Base-by-base conservation (phyloP, 495 filamentous ascomycete species). In the Aspergillus sclerotioniger region DNA sequence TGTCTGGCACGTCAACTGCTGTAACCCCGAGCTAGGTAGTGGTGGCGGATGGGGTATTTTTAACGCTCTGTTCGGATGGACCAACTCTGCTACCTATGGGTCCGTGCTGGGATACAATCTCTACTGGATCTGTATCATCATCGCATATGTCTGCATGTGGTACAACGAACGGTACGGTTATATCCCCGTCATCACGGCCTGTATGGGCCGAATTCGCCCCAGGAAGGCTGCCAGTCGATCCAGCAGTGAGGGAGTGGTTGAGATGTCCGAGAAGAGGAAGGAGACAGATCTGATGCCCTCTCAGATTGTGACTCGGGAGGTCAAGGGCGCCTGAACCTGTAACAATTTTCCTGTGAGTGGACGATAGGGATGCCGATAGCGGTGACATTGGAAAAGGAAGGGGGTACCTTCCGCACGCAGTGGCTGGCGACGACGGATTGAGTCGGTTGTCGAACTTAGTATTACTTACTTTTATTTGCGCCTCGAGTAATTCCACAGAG, bases 1-100 rank as follows among this genome's bases (percentile, higher is more conserved):
- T 51, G 91, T 96, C 3, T 96, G 92, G 92, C 92, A 97, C 65
- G 84, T 96, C 51, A 95, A 96, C 64, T 96, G 90, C 76, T 95
- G 91, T 69, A 92, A 81, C 54, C 85, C 91, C 0, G 70, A 76
- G 21, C 50, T 87, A 15, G 84, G 85, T 53, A 89, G 89, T 29
- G 90, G 90, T 17, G 84, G 83, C 47, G 91, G 90, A 28, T 97
- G 92, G 92, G 91, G 90, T 47, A 83, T 96, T 66, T 94, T 96
- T 78, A 95, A 93, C 59, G 84, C 89, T 17, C 72, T 86, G 12
- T 60, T 82, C 12, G 92, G 92, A 19, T 97, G 92, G 92, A 83
- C 86, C 56, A 96, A 96, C 71, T 89, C 88, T 0, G 92, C 90
- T 1, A 92, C 90, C 0, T 90, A 92, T 57, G 89, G 78, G 9